phyloP scores from a whole-genome alignment of 306 rosid genomes.

The Glycine soja region DNA sequence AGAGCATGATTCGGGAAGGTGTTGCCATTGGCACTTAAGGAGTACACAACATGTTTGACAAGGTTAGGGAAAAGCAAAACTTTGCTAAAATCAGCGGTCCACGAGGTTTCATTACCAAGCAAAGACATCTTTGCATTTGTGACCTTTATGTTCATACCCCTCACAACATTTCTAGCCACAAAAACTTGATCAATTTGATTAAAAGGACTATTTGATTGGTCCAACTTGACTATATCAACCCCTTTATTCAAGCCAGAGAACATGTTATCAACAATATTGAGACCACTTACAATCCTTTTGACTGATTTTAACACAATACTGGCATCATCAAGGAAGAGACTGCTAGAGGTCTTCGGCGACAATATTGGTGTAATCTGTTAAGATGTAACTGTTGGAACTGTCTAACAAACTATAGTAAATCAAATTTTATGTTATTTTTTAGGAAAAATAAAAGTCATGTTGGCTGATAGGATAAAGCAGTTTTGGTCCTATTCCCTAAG shows the following conservation, averaged over 20 bases:
- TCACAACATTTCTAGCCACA: constrained; percentile 77
- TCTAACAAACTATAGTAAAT: no score
- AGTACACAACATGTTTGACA: constrained; percentile 70
- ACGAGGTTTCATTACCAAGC: constrained; percentile 71
- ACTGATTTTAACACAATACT: constrained; percentile 71
- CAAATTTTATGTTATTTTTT: no score
- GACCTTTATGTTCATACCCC: constrained; percentile 73
- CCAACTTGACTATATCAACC: constrained; percentile 69
- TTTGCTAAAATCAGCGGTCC: constrained; percentile 66
- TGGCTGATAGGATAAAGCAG: no score
- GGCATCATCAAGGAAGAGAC: constrained; percentile 88
- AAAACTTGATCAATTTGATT: constrained; percentile 63
- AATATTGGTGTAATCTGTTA: constrained; percentile 83
- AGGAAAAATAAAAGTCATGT: no score
- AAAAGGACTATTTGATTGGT: constrained; percentile 64
- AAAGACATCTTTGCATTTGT: constrained; percentile 58
- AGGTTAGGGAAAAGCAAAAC: constrained; percentile 72
- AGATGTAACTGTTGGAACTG: no score
- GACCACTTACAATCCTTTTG: constrained; percentile 66
- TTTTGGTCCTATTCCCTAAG: no score
- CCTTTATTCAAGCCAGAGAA: constrained; percentile 70
- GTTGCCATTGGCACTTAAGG: constrained; percentile 48
- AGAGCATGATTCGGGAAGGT: constrained; percentile 67
- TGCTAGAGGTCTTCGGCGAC: constrained; percentile 89
- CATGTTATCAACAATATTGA: constrained; percentile 85